phyloP scores from a whole-genome alignment of 2,329 filamentous ascomycete genomes.

The Diaporthe sp. region DNA sequence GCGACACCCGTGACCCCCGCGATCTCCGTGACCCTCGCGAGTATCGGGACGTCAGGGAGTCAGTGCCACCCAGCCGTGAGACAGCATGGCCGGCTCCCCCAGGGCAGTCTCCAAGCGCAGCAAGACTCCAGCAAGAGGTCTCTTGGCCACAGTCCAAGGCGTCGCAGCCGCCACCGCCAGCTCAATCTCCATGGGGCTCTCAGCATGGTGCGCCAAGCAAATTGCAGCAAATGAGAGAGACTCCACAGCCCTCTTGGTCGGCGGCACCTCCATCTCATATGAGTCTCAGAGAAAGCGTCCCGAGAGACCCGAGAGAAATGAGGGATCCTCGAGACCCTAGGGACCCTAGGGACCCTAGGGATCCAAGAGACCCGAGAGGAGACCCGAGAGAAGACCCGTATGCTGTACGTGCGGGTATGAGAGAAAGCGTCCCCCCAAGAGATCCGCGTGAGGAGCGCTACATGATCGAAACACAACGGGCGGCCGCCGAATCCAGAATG shows the following conservation, averaged over 20 bases:
- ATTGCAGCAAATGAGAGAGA: slow-evolving; percentile 49
- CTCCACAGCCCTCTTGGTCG: slow-evolving; percentile 52
- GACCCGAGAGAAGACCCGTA: slow-evolving; percentile 33
- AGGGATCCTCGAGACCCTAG: too few relatives aligned
- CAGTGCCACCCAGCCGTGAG: slow-evolving; percentile 52
- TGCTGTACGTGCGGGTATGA: slow-evolving; percentile 29
- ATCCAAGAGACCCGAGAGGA: slow-evolving; percentile 7
- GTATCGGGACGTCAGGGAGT: slow-evolving; percentile 58
- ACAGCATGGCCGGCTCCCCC: slow-evolving; percentile 49
- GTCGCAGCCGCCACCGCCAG: slow-evolving; percentile 48
- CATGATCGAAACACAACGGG: slow-evolving; percentile 35
- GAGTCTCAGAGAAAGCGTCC: slow-evolving; percentile 40
- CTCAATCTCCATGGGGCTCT: slow-evolving; percentile 54
- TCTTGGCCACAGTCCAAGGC: slow-evolving; percentile 52
- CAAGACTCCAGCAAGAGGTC: slow-evolving; percentile 46
- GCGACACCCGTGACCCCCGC: slow-evolving; percentile 57
- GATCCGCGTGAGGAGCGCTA: slow-evolving; percentile 36
- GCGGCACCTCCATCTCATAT: slow-evolving; percentile 44
- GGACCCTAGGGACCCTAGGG: slow-evolving; percentile 6
- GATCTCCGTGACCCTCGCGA: slow-evolving; percentile 57
- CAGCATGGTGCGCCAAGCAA: slow-evolving; percentile 54
- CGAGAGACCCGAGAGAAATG: slow-evolving; percentile 17
- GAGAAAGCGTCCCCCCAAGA: slow-evolving; percentile 28
- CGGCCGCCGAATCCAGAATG: slow-evolving; percentile 33
- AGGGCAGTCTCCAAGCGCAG: slow-evolving; percentile 42